These are phyloP conservation scores for Aspergillus asperescens DNA, from an alignment of 495 filamentous ascomycete species.

Conservation along the genomic window DNA sequence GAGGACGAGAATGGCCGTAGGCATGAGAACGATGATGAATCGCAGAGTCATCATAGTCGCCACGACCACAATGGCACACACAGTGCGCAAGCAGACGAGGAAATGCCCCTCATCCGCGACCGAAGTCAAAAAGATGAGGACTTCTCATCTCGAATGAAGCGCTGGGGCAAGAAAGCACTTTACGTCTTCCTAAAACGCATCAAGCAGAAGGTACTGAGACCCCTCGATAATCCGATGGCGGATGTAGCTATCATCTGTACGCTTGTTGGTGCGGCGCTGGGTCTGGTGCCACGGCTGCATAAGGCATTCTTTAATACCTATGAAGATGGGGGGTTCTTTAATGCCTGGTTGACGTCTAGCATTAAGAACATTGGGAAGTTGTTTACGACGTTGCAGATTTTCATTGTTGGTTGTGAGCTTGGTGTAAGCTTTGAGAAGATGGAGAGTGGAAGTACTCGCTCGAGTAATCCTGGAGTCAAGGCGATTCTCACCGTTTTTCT, in stretches of 20 bases:
- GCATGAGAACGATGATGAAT: background rate
- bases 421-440: conserved; percentile 48
- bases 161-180: conserved; percentile 10
- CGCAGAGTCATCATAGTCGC: too few species aligned
- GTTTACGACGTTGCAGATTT: conserved; percentile 66
- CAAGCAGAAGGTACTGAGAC: background rate
- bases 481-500: conserved; percentile 48
- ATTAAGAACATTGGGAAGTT: conserved; percentile 62
- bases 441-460: conserved; percentile 45
- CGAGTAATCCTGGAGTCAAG: conserved; percentile 36
- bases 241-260: conserved; percentile 67
- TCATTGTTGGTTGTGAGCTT: conserved; percentile 68
- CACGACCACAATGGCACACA: too few species aligned
- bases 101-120: conserved; percentile 46
- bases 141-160: background rate
- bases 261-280: conserved; percentile 54
- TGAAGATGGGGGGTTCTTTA: conserved; percentile 62
- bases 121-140: conserved; percentile 18
- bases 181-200: conserved; percentile 3
- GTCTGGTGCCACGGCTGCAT: conserved; percentile 59
- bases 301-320: conserved; percentile 58
- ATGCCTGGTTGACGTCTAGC: conserved; percentile 64
- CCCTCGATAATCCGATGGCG: conserved; percentile 39
- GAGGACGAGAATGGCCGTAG: background rate
- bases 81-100: conserved; percentile 39